Percentiles rank a stretch among this genome's conserved stretches.
These are phyloP conservation scores for Leccinum ochraceum DNA, from an alignment of 768 basidiomycete species.

Conservation along the genomic window DNA sequence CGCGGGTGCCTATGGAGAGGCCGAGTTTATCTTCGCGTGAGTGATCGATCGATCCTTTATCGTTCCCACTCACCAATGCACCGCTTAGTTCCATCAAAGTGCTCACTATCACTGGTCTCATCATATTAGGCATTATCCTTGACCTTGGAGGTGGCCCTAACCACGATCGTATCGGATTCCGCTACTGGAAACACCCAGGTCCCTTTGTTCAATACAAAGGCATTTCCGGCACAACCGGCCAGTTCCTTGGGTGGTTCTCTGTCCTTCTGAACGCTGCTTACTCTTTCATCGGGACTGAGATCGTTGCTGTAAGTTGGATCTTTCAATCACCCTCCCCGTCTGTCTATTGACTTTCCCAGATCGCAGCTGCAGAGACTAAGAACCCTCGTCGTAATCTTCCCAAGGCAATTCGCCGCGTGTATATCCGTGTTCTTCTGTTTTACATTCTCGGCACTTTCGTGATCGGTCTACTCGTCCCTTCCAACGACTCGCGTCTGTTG, in stretches of 20 bases:
- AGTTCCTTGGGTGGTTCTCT: conserved; percentile 71
- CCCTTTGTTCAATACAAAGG: conserved; percentile 74
- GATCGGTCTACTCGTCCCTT: conserved; percentile 85
- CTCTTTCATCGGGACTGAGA: conserved; percentile 92
- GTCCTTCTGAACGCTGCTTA: conserved; percentile 89
- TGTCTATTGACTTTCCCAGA: conserved; percentile 41
- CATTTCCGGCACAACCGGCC: conserved; percentile 69
- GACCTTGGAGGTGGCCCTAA: conserved; percentile 88
- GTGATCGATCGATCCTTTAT: neutral
- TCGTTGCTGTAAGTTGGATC: conserved; percentile 68
- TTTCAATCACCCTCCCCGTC: neutral
- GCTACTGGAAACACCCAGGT: conserved; percentile 87
- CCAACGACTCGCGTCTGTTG: conserved; percentile 54
- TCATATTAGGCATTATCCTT: conserved; percentile 69
- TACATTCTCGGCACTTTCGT: conserved; percentile 67
- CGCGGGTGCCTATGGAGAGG: conserved; percentile 79
- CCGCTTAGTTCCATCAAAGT: conserved; percentile 74
- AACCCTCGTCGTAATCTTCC: conserved; percentile 77
- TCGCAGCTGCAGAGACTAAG: conserved; percentile 88
- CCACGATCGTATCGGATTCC: conserved; percentile 61
- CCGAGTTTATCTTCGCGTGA: conserved; percentile 83
- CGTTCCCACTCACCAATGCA: neutral
- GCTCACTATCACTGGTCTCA: conserved; percentile 74
- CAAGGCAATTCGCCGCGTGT: conserved; percentile 57
- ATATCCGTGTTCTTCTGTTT: conserved; percentile 81